Evolutionary conservation across 495 filamentous ascomycete genomes (phyloP).

Genomic region (Penicillium salamii): DNA sequence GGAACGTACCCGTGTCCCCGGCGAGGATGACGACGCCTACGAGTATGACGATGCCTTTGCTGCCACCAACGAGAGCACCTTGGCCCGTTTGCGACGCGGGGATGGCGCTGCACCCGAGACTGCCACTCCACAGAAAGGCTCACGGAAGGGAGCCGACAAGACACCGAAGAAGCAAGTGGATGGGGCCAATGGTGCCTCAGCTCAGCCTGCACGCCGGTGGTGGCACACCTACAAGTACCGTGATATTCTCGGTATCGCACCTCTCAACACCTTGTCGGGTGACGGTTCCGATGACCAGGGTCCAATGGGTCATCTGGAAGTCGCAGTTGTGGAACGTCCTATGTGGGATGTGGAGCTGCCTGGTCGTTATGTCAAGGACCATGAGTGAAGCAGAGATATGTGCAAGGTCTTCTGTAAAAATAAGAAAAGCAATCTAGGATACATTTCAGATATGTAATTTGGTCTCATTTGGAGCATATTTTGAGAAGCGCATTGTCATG

Average conservation of each 20-base stretch:
- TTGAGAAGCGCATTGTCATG: conserved; percentile 24
- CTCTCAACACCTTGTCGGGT: conserved; percentile 44
- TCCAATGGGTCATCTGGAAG: conserved; percentile 56
- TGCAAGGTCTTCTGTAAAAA: conserved; percentile 4
- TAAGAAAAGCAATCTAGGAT: conserved; percentile 1
- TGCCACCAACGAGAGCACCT: conserved; percentile 26
- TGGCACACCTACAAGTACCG: conserved; percentile 91
- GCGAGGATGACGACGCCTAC: conserved; percentile 46
- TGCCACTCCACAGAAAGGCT: conserved; percentile 29
- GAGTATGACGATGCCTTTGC: conserved; percentile 37
- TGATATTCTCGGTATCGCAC: conserved; percentile 84
- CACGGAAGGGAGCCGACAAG: conserved; percentile 16
- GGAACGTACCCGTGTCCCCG: conserved; percentile 39
- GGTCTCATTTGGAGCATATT: conserved; percentile 10
- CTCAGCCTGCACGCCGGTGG: conserved; percentile 36
- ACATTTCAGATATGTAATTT: conserved; percentile 10
- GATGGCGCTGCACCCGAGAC: conserved; percentile 33
- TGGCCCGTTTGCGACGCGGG: conserved; percentile 37
- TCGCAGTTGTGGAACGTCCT: conserved; percentile 84
- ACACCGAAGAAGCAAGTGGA: conserved; percentile 31
- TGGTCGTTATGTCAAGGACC: conserved; percentile 65
- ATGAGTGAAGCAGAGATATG: conserved; percentile 45
- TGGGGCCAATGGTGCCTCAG: conserved; percentile 13
- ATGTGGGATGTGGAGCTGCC: conserved; percentile 80
- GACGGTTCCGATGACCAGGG: conserved; percentile 21